Percentiles rank a stretch among this genome's conserved stretches.
Evolutionary conservation across 2,329 filamentous ascomycete genomes (phyloP).

Genomic region (Epicoccum sorghinum): DNA sequence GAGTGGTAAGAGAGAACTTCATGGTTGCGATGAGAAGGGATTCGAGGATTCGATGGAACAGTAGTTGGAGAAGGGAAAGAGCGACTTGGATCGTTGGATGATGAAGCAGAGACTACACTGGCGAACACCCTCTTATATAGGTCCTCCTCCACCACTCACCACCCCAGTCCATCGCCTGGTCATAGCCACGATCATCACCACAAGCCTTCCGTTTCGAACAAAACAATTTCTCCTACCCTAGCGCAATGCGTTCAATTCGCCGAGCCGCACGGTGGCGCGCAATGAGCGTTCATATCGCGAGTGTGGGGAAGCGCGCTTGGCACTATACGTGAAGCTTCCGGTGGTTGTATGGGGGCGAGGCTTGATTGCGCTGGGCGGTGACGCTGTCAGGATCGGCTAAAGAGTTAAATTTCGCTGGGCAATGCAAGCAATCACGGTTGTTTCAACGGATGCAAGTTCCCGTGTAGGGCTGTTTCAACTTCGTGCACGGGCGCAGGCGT

Average conservation of each 20-base stretch:
- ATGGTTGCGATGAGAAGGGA: slow-evolving; percentile 18
- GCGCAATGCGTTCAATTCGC: neutral
- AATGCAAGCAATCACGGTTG: neutral
- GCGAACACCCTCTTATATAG: neutral
- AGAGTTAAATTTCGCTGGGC: neutral
- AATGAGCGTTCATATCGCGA: neutral
- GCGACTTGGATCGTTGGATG: neutral
- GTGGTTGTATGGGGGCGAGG: slow-evolving; percentile 12
- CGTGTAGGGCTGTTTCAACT: slow-evolving; percentile 4
- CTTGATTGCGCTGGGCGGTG: slow-evolving; percentile 11
- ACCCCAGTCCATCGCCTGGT: neutral
- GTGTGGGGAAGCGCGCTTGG: neutral
- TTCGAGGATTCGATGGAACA: neutral
- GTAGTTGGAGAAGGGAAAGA: neutral
- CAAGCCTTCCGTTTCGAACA: neutral
- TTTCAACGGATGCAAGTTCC: neutral
- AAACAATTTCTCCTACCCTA: neutral
- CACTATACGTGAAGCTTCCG: slow-evolving; percentile 30
- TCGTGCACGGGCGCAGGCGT: neutral
- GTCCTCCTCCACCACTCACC: neutral
- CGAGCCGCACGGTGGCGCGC: neutral
- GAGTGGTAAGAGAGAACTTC: slow-evolving; percentile 39
- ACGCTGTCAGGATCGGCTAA: slow-evolving; percentile 10
- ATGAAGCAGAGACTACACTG: neutral
- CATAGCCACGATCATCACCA: neutral